These are phyloP conservation scores for Cornus suecica DNA, from an alignment of 148 eudicot species.

Conservation along the genomic window DNA sequence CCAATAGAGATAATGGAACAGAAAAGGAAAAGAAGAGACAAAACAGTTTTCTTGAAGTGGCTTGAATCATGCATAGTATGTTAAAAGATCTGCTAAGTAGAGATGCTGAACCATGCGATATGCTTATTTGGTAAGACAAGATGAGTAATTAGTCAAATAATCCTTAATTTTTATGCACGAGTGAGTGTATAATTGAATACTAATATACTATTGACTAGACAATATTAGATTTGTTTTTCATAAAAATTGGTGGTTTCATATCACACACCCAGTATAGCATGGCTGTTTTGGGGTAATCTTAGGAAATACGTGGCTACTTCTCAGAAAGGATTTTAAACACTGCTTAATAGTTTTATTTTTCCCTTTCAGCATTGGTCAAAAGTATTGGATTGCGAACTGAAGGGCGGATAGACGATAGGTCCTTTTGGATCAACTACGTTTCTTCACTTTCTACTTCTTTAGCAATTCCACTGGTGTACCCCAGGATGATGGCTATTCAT, in stretches of 20 bases:
- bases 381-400: constrained; percentile 80
- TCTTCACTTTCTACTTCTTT: constrained; percentile 73
- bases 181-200: neutral
- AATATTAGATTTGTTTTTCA: neutral
- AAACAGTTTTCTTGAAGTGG: too few relatives aligned
- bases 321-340: neutral
- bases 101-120: neutral
- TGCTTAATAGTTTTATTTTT: neutral
- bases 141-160: neutral
- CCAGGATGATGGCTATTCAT: constrained; percentile 84
- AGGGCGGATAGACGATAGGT: constrained; percentile 85
- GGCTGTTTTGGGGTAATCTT: neutral
- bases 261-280: too few relatives aligned
- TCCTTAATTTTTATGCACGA: neutral
- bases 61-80: neutral
- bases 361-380: constrained; percentile 72
- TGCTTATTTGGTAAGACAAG: neutral
- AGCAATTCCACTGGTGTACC: constrained; percentile 95
- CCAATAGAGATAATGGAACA: too few relatives aligned
- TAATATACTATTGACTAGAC: neutral
- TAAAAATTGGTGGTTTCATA: constrained; percentile 2
- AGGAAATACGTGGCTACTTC: neutral
- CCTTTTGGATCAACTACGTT: constrained; percentile 81
- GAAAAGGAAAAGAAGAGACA: too few relatives aligned
- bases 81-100: neutral